A percentile compares a stretch with the other conserved stretches of the same genome.
phyloP scores from a whole-genome alignment of 768 basidiomycete genomes.

The Tulasnella calospora region DNA sequence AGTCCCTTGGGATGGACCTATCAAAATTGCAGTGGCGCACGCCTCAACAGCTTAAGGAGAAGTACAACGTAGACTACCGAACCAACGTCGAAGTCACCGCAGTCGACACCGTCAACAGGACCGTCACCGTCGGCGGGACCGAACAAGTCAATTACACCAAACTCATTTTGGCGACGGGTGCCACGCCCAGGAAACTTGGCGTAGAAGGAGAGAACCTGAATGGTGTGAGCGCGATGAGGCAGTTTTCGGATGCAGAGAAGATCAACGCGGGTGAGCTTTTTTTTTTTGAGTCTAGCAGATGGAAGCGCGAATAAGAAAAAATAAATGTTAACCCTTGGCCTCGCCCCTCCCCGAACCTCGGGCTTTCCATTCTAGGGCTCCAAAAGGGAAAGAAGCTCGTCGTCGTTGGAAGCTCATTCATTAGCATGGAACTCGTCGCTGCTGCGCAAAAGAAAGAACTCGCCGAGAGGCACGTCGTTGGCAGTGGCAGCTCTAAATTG shows the following conservation, averaged over 20 bases:
- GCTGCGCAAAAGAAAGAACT: constrained; percentile 68
- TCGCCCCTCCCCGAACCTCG: not conserved
- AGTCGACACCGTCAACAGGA: constrained; percentile 58
- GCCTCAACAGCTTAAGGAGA: constrained; percentile 68
- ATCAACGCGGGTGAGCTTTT: constrained; percentile 46
- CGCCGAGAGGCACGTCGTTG: constrained; percentile 77
- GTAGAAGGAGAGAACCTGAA: constrained; percentile 67
- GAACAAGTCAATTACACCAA: constrained; percentile 63
- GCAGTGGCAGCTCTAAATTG: constrained; percentile 74
- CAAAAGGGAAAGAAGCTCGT: constrained; percentile 72
- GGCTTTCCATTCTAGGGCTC: constrained; percentile 41
- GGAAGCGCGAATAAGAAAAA: not conserved
- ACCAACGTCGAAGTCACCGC: constrained; percentile 58
- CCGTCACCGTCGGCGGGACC: constrained; percentile 60
- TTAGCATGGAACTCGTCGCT: constrained; percentile 87
- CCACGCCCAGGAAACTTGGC: constrained; percentile 66
- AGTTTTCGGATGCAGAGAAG: constrained; percentile 62
- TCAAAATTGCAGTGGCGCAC: constrained; percentile 71
- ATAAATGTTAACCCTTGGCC: not conserved
- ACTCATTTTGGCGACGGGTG: constrained; percentile 75
- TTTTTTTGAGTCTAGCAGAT: not conserved
- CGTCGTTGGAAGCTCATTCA: constrained; percentile 85
- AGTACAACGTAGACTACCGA: constrained; percentile 62
- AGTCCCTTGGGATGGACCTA: constrained; percentile 71
- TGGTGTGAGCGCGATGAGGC: constrained; percentile 73